phyloP scores from a whole-genome alignment of 202 grass and related monocot species.

The Setaria italica region DNA sequence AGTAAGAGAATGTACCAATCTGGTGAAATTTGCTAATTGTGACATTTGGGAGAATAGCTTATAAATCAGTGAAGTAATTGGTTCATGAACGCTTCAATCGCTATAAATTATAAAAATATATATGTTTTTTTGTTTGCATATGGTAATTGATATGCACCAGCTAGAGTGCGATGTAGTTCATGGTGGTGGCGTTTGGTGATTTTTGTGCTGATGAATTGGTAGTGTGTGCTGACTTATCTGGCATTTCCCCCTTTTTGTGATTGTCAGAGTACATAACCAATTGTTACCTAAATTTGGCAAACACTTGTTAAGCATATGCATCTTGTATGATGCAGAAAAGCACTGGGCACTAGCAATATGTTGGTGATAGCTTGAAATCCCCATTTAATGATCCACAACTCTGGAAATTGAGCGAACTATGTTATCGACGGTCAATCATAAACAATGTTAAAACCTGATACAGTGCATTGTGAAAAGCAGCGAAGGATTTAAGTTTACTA shows the following conservation, averaged over 20 bases:
- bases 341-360: not conserved
- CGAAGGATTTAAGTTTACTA: slow-evolving; percentile 7
- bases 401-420: not conserved
- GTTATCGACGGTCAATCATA: not conserved
- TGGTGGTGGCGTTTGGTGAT: not conserved
- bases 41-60: not conserved
- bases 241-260: not conserved
- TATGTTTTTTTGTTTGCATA: not conserved
- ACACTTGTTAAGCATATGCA: not conserved
- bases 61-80: not conserved
- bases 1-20: not conserved
- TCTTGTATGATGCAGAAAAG: not conserved
- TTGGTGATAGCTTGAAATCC: not conserved
- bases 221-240: not conserved
- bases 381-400: not conserved
- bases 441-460: not conserved
- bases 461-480: slow-evolving; percentile 5
- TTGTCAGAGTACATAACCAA: not conserved
- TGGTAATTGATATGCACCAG: not conserved
- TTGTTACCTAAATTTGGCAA: not conserved
- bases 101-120: not conserved
- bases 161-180: not conserved
- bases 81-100: not conserved
- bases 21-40: not conserved
- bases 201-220: slow-evolving; percentile 7